Evolutionary conservation across 495 filamentous ascomycete species (phyloP).

Genomic region (Podospora pseudocomata): DNA sequence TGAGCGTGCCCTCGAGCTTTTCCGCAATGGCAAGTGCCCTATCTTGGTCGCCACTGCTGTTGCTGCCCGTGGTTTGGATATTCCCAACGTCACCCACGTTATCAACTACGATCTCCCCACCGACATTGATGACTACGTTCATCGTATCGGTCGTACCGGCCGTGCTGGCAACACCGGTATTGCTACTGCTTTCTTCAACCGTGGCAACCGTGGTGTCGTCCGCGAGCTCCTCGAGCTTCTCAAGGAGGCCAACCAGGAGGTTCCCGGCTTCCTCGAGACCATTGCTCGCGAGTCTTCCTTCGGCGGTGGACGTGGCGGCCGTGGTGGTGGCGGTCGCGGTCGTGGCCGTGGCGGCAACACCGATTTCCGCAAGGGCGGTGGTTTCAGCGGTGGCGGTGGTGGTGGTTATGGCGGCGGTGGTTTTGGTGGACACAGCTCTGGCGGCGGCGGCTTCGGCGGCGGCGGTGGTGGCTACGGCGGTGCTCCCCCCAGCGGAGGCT

Average conservation of each 20-base stretch:
- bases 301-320: slow-evolving; percentile 68
- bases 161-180: slow-evolving; percentile 99
- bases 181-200: slow-evolving; percentile 99
- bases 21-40: slow-evolving; percentile 91
- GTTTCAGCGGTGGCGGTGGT: slow-evolving; percentile 51
- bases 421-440: slow-evolving; percentile 36
- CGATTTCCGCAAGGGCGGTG: slow-evolving; percentile 81
- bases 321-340: slow-evolving; percentile 64
- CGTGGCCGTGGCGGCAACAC: slow-evolving; percentile 68
- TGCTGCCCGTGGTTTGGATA: slow-evolving; percentile 92
- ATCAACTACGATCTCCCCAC: slow-evolving; percentile 99
- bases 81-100: slow-evolving; percentile 96
- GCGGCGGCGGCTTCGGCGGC: slow-evolving; percentile 61
- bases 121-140: slow-evolving; percentile 98
- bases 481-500: slow-evolving; percentile 41
- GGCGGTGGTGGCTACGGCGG: slow-evolving; percentile 61
- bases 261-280: slow-evolving; percentile 88
- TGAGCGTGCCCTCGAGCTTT: slow-evolving; percentile 95
- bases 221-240: slow-evolving; percentile 91
- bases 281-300: slow-evolving; percentile 90
- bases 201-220: slow-evolving; percentile 95
- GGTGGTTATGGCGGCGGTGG: slow-evolving; percentile 54
- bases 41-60: slow-evolving; percentile 97
- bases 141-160: slow-evolving; percentile 99
- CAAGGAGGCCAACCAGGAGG: slow-evolving; percentile 97